These are phyloP conservation scores for Neoarthrinium moseri DNA, from an alignment of 2,329 filamentous ascomycete species.

Conservation along the genomic window DNA sequence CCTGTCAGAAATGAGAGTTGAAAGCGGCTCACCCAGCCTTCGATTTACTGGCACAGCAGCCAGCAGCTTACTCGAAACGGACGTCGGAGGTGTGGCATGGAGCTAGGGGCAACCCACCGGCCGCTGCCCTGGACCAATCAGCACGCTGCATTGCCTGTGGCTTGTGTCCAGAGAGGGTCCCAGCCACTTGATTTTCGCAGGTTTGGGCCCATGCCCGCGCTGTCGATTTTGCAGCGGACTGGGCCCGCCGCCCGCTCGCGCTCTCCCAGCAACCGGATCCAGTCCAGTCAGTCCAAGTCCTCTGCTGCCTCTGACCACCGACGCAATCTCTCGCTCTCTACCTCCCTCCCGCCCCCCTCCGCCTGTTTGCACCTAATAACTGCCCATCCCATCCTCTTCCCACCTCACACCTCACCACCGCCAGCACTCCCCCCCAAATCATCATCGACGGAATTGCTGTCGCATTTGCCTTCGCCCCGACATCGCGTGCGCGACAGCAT, in stretches of 20 bases:
- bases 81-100: too few species aligned
- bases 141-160: neutral
- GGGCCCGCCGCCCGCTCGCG: too few species aligned
- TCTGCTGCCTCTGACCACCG: neutral
- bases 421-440: neutral
- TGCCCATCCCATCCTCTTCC: constrained; percentile 1
- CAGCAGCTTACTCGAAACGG: neutral
- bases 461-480: neutral
- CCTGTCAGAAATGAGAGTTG: too few species aligned
- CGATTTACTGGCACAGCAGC: neutral
- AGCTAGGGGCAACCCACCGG: too few species aligned
- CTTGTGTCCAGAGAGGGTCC: constrained; percentile 3
- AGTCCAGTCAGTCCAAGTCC: neutral
- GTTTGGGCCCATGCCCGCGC: too few species aligned
- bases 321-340: neutral
- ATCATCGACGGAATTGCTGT: neutral
- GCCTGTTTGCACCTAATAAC: constrained; percentile 4
- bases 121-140: constrained; percentile 1
- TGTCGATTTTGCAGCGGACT: too few species aligned
- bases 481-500: neutral
- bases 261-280: neutral
- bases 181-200: constrained; percentile 9
- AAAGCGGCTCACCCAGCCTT: too few species aligned
- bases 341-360: neutral
- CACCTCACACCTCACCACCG: constrained; percentile 1